Conservation (phyloP, 1,284 basidiomycete genomes). For the Malassezia sp. region DNA sequence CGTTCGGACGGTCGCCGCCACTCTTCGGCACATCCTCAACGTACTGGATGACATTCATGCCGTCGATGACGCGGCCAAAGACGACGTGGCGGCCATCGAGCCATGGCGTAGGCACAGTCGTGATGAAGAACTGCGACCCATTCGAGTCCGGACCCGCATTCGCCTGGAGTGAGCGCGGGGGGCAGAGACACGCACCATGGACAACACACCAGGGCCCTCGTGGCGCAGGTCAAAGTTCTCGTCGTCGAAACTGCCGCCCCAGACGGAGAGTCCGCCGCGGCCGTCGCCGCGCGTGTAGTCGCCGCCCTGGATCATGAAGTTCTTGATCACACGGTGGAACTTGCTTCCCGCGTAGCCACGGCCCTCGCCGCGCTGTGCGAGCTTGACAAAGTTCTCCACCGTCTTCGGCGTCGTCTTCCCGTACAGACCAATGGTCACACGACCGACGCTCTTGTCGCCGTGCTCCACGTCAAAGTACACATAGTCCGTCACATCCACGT, state of each 20-base stretch:
- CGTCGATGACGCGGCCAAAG: conserved; percentile 37
- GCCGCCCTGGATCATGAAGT: conserved; percentile 53
- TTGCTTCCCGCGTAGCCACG: conserved; percentile 61
- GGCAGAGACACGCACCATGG: too few species aligned
- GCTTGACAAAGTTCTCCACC: conserved; percentile 38
- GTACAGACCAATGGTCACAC: conserved; percentile 37
- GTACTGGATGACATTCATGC: conserved; percentile 38
- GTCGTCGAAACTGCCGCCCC: conserved; percentile 31
- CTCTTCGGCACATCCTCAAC: conserved; percentile 37
- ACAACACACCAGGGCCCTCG: conserved; percentile 31
- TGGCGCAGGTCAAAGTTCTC: conserved; percentile 40
- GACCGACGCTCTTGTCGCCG: conserved; percentile 33
- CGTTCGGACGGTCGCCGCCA: conserved; percentile 28
- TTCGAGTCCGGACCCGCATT: conserved; percentile 49
- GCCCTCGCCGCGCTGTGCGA: conserved; percentile 54
- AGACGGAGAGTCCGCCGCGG: conserved; percentile 42
- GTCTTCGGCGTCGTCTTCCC: conserved; percentile 40
- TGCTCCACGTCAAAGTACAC: conserved; percentile 45
- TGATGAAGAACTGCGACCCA: conserved; percentile 45
- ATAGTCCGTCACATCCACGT: conserved; percentile 26
- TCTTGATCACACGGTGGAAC: conserved; percentile 56
- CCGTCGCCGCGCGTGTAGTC: conserved; percentile 45
- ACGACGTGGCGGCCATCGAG: conserved; percentile 38
- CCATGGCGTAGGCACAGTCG: conserved; percentile 39
- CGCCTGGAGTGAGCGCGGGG: conserved; percentile 15